Evolutionary conservation across 2,329 filamentous ascomycete species (phyloP), one percentile per base, ranked within the genome.

Genomic region (Penicillium sp.): DNA sequence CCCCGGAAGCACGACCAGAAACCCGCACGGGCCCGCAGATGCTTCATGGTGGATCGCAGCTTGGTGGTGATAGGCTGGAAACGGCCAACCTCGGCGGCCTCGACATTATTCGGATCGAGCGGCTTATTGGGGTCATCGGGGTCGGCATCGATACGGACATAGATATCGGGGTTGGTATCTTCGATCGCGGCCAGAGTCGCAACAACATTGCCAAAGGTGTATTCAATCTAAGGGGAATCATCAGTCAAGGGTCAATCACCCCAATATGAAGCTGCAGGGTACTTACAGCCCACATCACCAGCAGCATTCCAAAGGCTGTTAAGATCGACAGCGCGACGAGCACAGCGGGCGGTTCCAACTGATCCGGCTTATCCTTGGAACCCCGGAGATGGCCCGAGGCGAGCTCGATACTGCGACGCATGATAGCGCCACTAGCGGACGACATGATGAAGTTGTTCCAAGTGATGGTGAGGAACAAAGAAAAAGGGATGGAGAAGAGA

Each of bases 1-100:
- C 86, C 87, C 45, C 85, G 82, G 73, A 86, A 83, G 54, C 76
- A 72, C 41, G 82, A 75, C 42, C 68, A 68, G 64, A 74, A 75
- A 45, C 87, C 85, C 43, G 74, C 80, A 48, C 77, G 67, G 31
- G 75, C 67, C 47, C 71, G 71, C 30, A 95, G 72, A 44, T 82
- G 80, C 35, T 63, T 65, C 43, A 82, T 61, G 2, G 79, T 76
- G 7, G 66, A 67, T 42, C 73, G 70, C 54, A 84, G 74, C 47
- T 68, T 76, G 37, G 72, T 69, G 23, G 81, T 85, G 54, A 84
- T 73, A 37, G 77, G 79, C 58, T 73, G 71, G 49, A 72, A 66
- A 44, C 68, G 66, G 47, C 73, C 62, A 39, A 74, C 45, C 31
- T 65, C 66, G 48, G 61, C 60, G 29, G 57, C 43, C 32, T 73